A percentile compares a stretch with the other conserved stretches of the same genome.
phyloP scores from a whole-genome alignment of 257 asterid genomes.

The Gentiana macrophylla region DNA sequence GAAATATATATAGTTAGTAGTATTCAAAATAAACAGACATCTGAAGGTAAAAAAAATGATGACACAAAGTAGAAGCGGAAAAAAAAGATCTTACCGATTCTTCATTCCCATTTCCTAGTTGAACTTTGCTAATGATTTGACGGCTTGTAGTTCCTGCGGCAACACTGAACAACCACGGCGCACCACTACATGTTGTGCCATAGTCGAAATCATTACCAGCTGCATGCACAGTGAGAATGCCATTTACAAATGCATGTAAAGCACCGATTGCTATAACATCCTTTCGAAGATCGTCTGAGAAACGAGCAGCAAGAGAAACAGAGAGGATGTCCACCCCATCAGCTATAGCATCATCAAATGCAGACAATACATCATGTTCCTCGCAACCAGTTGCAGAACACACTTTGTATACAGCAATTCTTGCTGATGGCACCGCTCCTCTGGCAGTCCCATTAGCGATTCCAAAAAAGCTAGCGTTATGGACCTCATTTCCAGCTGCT shows the following conservation, averaged over 20 bases:
- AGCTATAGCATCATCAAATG: slow-evolving; percentile 8
- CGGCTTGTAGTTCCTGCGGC: slow-evolving; percentile 8
- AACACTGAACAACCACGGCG: slow-evolving; percentile 8
- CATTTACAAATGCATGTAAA: background rate
- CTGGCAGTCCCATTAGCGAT: slow-evolving; percentile 1
- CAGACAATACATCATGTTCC: background rate
- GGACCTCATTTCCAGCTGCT: slow-evolving; percentile 5
- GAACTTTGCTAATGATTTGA: slow-evolving; percentile 4
- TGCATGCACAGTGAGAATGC: slow-evolving; percentile 4
- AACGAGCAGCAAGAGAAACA: background rate
- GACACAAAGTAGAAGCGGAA: too few relatives aligned
- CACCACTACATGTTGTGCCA: background rate
- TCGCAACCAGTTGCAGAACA: background rate
- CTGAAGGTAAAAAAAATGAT: too few relatives aligned
- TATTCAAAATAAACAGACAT: too few relatives aligned
- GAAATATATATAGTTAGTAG: too few relatives aligned
- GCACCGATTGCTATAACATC: too few relatives aligned
- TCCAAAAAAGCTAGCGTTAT: slow-evolving; percentile 6
- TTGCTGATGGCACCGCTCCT: slow-evolving; percentile 5
- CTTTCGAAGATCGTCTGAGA: too few relatives aligned
- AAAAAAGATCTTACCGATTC: too few relatives aligned
- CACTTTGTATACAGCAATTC: slow-evolving; percentile 6
- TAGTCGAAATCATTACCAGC: too few relatives aligned
- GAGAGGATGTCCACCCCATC: slow-evolving; percentile 10
- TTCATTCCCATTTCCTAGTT: background rate